Conservation (phyloP, 176 grass and related monocot genomes). For the Musa schizocarpa region DNA sequence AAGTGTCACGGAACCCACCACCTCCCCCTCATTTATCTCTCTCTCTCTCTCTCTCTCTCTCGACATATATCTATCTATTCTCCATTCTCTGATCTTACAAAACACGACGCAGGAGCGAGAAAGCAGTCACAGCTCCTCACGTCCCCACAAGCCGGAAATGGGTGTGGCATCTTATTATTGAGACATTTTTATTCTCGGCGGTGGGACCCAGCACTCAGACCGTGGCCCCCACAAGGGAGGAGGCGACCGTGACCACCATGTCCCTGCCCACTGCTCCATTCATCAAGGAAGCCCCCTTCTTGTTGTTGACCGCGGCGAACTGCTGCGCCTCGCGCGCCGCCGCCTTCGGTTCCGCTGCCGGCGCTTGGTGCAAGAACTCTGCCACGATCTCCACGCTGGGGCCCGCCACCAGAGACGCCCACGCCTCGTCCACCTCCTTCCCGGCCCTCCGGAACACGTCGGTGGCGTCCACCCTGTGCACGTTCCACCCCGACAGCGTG, state of each 20-base stretch:
- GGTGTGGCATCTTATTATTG: no score
- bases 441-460: conserved; percentile 45
- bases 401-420: neutral
- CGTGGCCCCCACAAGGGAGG: neutral
- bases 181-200: no score
- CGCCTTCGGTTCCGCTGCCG: neutral
- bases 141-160: no score
- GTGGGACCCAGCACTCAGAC: neutral
- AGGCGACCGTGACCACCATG: neutral
- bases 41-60: no score
- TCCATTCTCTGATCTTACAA: no score
- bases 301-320: neutral
- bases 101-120: no score
- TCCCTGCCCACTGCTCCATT: neutral
- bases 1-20: no score
- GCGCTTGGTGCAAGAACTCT: neutral
- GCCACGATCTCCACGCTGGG: conserved; percentile 7
- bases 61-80: no score
- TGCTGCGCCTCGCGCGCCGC: neutral
- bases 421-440: conserved; percentile 23
- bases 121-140: no score
- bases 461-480: conserved; percentile 66
- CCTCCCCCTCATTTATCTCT: no score
- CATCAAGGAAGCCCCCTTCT: neutral
- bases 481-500: conserved; percentile 39